Conservation (phyloP, 805 yeast species). For the Jamesozyma jinghongensis region DNA sequence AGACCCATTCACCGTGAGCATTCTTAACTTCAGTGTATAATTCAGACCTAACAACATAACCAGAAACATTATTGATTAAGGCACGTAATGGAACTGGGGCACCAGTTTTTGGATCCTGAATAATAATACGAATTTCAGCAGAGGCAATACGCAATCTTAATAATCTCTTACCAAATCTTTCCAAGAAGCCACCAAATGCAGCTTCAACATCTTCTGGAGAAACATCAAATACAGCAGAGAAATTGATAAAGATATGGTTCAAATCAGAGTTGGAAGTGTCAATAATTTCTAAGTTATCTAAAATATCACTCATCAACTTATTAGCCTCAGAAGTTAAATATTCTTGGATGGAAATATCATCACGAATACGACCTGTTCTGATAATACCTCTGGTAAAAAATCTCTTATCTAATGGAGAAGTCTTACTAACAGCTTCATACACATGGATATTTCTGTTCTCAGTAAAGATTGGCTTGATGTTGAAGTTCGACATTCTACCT, state of each 20-base stretch:
- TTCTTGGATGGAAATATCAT: slow-evolving; percentile 86
- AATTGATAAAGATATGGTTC: slow-evolving; percentile 95
- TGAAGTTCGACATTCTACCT: slow-evolving; percentile 87
- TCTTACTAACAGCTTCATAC: slow-evolving; percentile 92
- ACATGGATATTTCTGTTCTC: slow-evolving; percentile 97
- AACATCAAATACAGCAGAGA: slow-evolving; percentile 90
- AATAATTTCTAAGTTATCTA: slow-evolving; percentile 88
- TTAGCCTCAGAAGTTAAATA: slow-evolving; percentile 94
- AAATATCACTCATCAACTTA: slow-evolving; percentile 88
- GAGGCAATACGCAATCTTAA: slow-evolving; percentile 96
- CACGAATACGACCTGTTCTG: slow-evolving; percentile 90
- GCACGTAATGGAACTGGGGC: slow-evolving; percentile 94
- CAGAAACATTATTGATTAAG: slow-evolving; percentile 89
- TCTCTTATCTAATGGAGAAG: slow-evolving; percentile 86
- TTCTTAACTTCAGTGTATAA: slow-evolving; percentile 91
- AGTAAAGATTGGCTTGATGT: slow-evolving; percentile 88
- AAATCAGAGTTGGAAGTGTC: slow-evolving; percentile 93
- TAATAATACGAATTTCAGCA: slow-evolving; percentile 94
- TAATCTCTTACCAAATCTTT: slow-evolving; percentile 92
- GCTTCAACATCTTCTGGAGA: slow-evolving; percentile 94
- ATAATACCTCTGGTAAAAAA: slow-evolving; percentile 96
- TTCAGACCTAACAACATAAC: slow-evolving; percentile 94
- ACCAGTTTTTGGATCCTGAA: slow-evolving; percentile 81
- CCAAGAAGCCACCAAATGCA: slow-evolving; percentile 95
- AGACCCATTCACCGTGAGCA: slow-evolving; percentile 90